Evolutionary conservation across 148 eudicot genomes (phyloP).

Genomic region (Vaccinium myrtillus): DNA sequence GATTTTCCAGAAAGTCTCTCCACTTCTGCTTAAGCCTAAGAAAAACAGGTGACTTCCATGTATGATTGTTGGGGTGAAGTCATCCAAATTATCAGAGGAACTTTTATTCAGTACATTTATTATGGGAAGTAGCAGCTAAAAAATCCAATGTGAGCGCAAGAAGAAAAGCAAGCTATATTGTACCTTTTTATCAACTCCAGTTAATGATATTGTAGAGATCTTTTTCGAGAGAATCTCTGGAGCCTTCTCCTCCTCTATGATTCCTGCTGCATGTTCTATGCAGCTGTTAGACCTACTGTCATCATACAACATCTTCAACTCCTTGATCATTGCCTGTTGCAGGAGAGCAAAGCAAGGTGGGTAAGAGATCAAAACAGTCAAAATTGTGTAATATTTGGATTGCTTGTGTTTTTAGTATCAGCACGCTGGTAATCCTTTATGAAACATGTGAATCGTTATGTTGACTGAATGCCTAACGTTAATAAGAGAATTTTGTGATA

Average conservation of each 20-base stretch:
- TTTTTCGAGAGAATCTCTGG: constrained; percentile 77
- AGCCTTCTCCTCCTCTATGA: constrained; percentile 78
- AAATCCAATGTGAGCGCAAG: not conserved
- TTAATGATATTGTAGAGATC: constrained; percentile 63
- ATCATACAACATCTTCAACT: constrained; percentile 54
- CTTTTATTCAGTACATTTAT: not conserved
- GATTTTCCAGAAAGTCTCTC: not conserved
- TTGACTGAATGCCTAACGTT: not conserved
- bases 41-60: not conserved
- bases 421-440: not conserved
- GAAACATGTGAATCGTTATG: not conserved
- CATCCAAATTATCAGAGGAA: not conserved
- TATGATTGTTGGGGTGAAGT: not conserved
- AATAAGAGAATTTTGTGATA: not conserved
- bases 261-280: constrained; percentile 87
- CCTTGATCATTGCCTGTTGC: constrained; percentile 61
- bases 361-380: not conserved
- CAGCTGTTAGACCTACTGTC: constrained; percentile 81
- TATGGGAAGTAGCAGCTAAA: not conserved
- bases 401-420: not conserved
- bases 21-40: not conserved
- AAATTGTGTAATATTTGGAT: not conserved
- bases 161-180: not conserved
- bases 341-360: constrained; percentile 1
- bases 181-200: constrained; percentile 74